Conservation (phyloP, 2,329 filamentous ascomycete species). For the Thelonectria discophora region DNA sequence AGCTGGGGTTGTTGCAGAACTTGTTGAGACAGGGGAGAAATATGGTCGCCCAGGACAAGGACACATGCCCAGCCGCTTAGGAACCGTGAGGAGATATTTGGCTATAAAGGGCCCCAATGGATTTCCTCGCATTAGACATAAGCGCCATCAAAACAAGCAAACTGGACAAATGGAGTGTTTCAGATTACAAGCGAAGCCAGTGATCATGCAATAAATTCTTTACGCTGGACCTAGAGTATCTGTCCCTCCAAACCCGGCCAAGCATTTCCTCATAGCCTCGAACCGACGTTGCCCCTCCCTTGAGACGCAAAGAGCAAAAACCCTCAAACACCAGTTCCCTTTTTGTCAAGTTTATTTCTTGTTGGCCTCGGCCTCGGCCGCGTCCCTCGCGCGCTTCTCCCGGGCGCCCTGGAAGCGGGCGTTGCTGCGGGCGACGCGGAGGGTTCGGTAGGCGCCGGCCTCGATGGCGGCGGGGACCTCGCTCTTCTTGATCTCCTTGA, state of each 20-base stretch:
- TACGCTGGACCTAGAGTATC: slow-evolving; percentile 54
- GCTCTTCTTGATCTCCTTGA: slow-evolving; percentile 83
- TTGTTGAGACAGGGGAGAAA: slow-evolving; percentile 61
- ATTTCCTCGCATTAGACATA: background rate
- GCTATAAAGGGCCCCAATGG: background rate
- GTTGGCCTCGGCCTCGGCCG: slow-evolving; percentile 81
- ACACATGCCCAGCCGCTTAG: too few species aligned
- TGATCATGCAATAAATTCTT: slow-evolving; percentile 55
- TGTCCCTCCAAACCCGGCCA: slow-evolving; percentile 48
- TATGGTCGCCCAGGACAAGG: slow-evolving; percentile 48
- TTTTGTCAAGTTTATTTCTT: slow-evolving; percentile 78
- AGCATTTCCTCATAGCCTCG: slow-evolving; percentile 49
- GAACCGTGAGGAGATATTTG: too few species aligned
- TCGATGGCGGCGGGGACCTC: slow-evolving; percentile 78
- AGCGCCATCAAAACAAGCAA: slow-evolving; percentile 7
- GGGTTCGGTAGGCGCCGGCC: slow-evolving; percentile 85
- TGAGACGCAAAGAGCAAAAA: slow-evolving; percentile 55
- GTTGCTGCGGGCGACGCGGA: slow-evolving; percentile 86
- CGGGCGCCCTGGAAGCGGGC: slow-evolving; percentile 82
- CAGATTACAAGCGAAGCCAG: slow-evolving; percentile 47
- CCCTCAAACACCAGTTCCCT: slow-evolving; percentile 54
- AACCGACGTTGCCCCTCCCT: slow-evolving; percentile 51
- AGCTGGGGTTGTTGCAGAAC: slow-evolving; percentile 54
- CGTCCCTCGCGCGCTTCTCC: slow-evolving; percentile 93
- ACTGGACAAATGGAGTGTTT: slow-evolving; percentile 30